Conservation (phyloP, 768 basidiomycete genomes). For the Tephrocybe rancida region DNA sequence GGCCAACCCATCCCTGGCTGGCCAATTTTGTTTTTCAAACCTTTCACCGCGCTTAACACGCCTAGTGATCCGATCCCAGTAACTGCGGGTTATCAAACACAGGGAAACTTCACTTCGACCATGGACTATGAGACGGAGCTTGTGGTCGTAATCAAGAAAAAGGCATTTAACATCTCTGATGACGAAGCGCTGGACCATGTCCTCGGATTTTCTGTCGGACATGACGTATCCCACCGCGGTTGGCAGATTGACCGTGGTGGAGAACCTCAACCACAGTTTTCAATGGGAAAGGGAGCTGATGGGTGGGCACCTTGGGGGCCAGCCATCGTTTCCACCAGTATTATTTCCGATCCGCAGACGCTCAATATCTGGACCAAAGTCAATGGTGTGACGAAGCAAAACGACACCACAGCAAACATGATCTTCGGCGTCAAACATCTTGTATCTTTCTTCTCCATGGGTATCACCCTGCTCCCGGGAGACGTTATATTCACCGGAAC, state of each 20-base stretch:
- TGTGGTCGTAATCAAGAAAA: slow-evolving; percentile 43
- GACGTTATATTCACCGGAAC: slow-evolving; percentile 48
- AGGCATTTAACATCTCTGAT: slow-evolving; percentile 43
- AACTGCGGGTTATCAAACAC: slow-evolving; percentile 37
- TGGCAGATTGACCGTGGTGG: slow-evolving; percentile 48
- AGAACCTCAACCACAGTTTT: slow-evolving; percentile 40
- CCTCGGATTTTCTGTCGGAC: slow-evolving; percentile 39
- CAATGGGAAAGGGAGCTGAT: slow-evolving; percentile 45
- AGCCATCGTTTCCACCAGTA: slow-evolving; percentile 37
- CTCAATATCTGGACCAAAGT: slow-evolving; percentile 45
- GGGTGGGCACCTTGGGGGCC: slow-evolving; percentile 46
- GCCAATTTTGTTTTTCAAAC: slow-evolving; percentile 29
- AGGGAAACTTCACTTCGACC: slow-evolving; percentile 39
- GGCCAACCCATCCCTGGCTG: slow-evolving; percentile 21
- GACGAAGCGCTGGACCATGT: slow-evolving; percentile 44
- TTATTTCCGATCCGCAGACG: slow-evolving; percentile 39
- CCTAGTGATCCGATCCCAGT: slow-evolving; percentile 29
- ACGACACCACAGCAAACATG: slow-evolving; percentile 43
- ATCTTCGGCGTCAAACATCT: slow-evolving; percentile 42
- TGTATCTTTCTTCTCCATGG: slow-evolving; percentile 47
- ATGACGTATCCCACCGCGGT: slow-evolving; percentile 45
- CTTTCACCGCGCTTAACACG: slow-evolving; percentile 29
- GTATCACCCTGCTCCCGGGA: slow-evolving; percentile 40
- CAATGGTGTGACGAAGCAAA: slow-evolving; percentile 39
- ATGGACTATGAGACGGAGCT: slow-evolving; percentile 47